Evolutionary conservation across 2,329 filamentous ascomycete species (phyloP), one percentile per base, ranked within the genome.

Genomic region (Fusarium denticulatum): DNA sequence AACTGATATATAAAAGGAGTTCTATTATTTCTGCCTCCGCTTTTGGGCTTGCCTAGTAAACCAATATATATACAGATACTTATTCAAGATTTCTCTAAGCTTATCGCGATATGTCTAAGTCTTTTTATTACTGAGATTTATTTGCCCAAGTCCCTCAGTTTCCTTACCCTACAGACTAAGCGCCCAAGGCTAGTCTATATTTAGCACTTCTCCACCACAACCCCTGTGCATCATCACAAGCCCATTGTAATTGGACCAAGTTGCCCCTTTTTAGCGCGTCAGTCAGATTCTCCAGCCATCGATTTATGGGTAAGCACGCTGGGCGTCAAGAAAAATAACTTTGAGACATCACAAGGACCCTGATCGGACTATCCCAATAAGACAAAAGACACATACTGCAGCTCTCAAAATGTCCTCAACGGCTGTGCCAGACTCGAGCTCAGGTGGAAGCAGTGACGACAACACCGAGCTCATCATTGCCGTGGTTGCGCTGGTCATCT

Each of bases 401-500:
- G n/a, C 34, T 13, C 6, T 10, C n/a, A 12, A 28, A 6, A 67
- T 67, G 64, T 66, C 64, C 1, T 66, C 64, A 20, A 66, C 61
- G 16, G 61, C 32, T 39, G 64, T 40, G 0, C 64, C 64, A 15
- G 64, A 67, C 16, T 5, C 61, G 3, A 36, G 36, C 15, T 65
- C 62, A 3, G 24, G 46, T 3, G 49, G 61, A n/a, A 26, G 20
- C 36, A 36, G 30, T 34, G 36, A 49, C 15, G 71, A 71, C 28
- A 69, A 76, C 28, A 76, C 71, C 6, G 79, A 80, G 60, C 75
- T 80, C 12, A 69, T 77, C 22, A 69, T 85, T 9, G 82, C 82
- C 43, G 74, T 80, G 34, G 81, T 81, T 11, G 84, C 84, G n/a
- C 74, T 85, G 28, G 78, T 83, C 20, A 80, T 85, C 37, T 85